Conservation (phyloP, 768 basidiomycete genomes). For the Termitomyces sp. region DNA sequence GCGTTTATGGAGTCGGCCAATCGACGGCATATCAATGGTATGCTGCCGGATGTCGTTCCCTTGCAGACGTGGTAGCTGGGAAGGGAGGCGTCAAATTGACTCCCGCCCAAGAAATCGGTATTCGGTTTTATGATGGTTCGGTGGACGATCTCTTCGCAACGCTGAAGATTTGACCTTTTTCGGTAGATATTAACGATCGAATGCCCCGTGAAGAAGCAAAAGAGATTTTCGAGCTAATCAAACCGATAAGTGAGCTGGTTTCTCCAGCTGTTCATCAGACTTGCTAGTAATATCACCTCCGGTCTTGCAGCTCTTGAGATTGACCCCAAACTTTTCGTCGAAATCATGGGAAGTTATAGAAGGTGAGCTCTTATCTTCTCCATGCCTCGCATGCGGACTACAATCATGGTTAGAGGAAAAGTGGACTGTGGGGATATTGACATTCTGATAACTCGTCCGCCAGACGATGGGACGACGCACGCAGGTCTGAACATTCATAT, state of each 20-base stretch:
- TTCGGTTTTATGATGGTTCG: conserved; percentile 69
- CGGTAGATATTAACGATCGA: conserved; percentile 73
- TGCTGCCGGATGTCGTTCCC: conserved; percentile 68
- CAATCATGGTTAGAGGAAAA: conserved; percentile 57
- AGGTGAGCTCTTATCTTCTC: conserved; percentile 39
- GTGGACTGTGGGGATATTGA: conserved; percentile 89
- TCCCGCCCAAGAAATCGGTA: conserved; percentile 61
- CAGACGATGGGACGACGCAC: conserved; percentile 73
- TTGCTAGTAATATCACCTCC: background rate
- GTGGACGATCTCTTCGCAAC: background rate
- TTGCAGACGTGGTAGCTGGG: conserved; percentile 66
- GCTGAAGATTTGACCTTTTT: background rate
- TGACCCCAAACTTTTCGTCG: conserved; percentile 69
- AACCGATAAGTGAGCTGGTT: conserved; percentile 53
- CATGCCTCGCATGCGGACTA: background rate
- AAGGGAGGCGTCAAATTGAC: conserved; percentile 63
- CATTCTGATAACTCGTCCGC: conserved; percentile 77
- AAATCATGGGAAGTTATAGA: conserved; percentile 92
- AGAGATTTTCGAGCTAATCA: conserved; percentile 70
- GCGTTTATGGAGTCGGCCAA: conserved; percentile 84
- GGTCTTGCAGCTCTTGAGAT: conserved; percentile 56
- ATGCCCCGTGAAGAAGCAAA: conserved; percentile 84
- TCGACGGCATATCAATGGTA: conserved; percentile 74
- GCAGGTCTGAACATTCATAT: conserved; percentile 42
- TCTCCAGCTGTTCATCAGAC: background rate